Base-by-base conservation (phyloP, 2,329 filamentous ascomycete genomes). In the Calonectria henricotiae region DNA sequence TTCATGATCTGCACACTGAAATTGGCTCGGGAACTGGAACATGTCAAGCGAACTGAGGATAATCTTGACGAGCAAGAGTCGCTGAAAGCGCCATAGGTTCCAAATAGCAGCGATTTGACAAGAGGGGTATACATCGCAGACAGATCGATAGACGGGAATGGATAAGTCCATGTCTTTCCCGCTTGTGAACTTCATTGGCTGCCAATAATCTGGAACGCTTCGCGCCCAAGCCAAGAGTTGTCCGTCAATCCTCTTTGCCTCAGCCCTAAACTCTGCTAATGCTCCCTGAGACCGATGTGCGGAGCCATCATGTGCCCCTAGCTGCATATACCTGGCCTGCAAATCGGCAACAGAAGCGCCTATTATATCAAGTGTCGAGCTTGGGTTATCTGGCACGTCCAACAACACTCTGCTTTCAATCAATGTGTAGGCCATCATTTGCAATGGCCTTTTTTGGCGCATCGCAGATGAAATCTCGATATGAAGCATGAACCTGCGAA, bases 21-120 rank as follows among this genome's bases (percentile, higher is more conserved):
- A 8, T 17, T 25, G 12, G 23, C 5, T 11, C 13, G 9, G 6
- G 12, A 17, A 3, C 12, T 17, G 12, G 3, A 15, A 17, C 23
- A 17, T 5, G 37, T 58, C 8, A 5, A 39, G 20, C 3, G 32
- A 25, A n/a, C 20, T 11, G 20, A 58, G 20, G 20, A 25, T 58
- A 20, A 39, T 39, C 5, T 17, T 58, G 6, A 17, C 6, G 15
- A 58, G 20, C 4, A 39, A 7, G 1, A 58, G 12, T 2, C 51
- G 51, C 25, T 58, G 51, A 39, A 25, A 39, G 20, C 51, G 51
- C 51, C 51, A 58, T 9, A 58, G 32, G 23, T 71, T 70, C 67
- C 67, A 71, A 12, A 70, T 67, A 4, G 58, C 27, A 25, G 67
- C 70, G 2, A 71, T 62, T 25, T 66, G 63, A n/a, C 69, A 61